phyloP scores from a whole-genome alignment of 768 basidiomycete genomes.

The Auriscalpium vulgare region DNA sequence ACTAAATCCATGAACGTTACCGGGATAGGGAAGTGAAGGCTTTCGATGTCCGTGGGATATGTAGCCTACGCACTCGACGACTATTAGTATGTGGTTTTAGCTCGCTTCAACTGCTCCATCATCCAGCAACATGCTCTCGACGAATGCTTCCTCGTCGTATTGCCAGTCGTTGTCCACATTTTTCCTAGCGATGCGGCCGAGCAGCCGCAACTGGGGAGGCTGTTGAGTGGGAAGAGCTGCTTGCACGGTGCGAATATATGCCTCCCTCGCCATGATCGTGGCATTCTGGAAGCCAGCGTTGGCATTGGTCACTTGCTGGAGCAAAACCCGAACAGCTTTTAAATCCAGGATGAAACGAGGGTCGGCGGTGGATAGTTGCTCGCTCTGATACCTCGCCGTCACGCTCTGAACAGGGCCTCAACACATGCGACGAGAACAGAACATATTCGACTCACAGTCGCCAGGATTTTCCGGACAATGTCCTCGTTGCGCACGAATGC shows the following conservation, averaged over 20 bases:
- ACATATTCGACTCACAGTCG: conserved; percentile 8
- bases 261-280: not conserved
- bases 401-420: conserved; percentile 5
- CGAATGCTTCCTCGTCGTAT: conserved; percentile 61
- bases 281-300: conserved; percentile 4
- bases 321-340: conserved; percentile 12
- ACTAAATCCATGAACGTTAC: no score
- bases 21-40: conserved; percentile 2
- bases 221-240: not conserved
- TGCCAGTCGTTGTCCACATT: conserved; percentile 33
- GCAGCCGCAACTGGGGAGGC: not conserved
- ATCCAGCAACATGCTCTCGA: conserved; percentile 38
- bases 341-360: conserved; percentile 12
- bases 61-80: conserved; percentile 52
- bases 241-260: not conserved
- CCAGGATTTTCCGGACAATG: not conserved
- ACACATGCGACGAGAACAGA: not conserved
- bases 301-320: conserved; percentile 13
- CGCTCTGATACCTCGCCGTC: conserved; percentile 6
- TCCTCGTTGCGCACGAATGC: no score
- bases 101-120: conserved; percentile 53
- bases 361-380: conserved; percentile 2
- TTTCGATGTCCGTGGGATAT: conserved; percentile 29
- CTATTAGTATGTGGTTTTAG: conserved; percentile 45
- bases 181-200: not conserved